phyloP scores from a whole-genome alignment of 75 land plant species.

The Cryptomeria japonica region DNA sequence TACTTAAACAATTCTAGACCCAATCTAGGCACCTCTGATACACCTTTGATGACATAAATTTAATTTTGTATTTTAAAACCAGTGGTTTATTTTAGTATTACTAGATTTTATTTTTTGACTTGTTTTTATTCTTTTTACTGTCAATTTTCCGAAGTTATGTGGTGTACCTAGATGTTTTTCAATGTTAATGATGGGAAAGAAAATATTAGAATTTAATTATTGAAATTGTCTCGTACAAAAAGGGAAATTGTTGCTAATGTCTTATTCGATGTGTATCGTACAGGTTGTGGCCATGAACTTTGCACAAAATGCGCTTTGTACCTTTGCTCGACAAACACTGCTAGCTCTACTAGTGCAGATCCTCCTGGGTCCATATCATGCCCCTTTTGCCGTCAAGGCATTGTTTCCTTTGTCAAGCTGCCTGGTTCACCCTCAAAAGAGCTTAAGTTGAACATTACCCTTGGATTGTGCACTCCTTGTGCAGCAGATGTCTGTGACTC shows the following conservation, averaged over 20 bases:
- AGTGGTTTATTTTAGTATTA: no score
- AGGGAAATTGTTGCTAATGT: background rate
- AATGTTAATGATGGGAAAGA: background rate
- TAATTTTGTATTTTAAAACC: background rate
- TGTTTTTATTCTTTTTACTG: background rate
- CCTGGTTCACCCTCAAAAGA: slow-evolving; percentile 40
- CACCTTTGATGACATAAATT: background rate
- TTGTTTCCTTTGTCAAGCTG: slow-evolving; percentile 57
- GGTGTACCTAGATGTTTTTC: background rate
- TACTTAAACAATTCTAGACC: no score
- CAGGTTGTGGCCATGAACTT: slow-evolving; percentile 78
- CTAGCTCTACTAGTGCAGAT: slow-evolving; percentile 33
- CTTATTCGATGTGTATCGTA: slow-evolving; percentile 9
- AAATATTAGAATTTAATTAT: background rate
- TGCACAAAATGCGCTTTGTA: slow-evolving; percentile 83
- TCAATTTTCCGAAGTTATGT: background rate
- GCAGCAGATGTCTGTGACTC: slow-evolving; percentile 47
- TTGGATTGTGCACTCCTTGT: slow-evolving; percentile 67
- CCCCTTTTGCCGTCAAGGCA: slow-evolving; percentile 79
- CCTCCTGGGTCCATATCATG: slow-evolving; percentile 81
- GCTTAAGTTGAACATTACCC: slow-evolving; percentile 34
- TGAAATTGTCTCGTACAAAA: background rate
- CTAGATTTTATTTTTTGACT: no score
- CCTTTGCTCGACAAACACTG: slow-evolving; percentile 72
- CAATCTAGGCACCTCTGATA: background rate